These are phyloP conservation scores for Trifolium pratense DNA, from an alignment of 306 rosid species.

Conservation along the genomic window DNA sequence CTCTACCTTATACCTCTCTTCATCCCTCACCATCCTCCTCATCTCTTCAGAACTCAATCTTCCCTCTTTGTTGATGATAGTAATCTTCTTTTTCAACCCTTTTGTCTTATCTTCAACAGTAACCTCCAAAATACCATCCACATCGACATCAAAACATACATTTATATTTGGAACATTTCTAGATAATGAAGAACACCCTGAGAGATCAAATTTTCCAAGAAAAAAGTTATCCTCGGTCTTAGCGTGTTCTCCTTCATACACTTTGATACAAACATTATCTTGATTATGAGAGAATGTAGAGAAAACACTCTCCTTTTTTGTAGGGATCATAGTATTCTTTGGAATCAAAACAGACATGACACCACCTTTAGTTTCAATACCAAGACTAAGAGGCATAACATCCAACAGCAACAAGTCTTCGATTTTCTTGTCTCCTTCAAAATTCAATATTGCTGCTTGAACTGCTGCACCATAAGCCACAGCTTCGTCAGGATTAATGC, in stretches of 20 bases:
- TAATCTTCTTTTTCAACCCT: conserved; percentile 42
- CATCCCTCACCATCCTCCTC: conserved; percentile 47
- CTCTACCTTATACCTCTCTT: conserved; percentile 39
- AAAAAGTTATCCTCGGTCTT: conserved; percentile 42
- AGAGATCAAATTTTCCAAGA: conserved; percentile 45
- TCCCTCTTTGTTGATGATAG: conserved; percentile 45
- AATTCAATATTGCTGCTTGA: conserved; percentile 51
- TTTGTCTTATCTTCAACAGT: conserved; percentile 36
- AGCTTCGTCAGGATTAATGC: conserved; percentile 55
- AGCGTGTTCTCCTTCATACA: conserved; percentile 45
- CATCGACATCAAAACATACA: conserved; percentile 46
- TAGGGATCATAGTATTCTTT: conserved; percentile 47
- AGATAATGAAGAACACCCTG: conserved; percentile 14
- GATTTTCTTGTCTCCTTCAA: conserved; percentile 43
- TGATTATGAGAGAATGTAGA: conserved; percentile 38
- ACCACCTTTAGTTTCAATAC: conserved; percentile 39
- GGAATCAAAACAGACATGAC: conserved; percentile 51
- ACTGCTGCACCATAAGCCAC: conserved; percentile 54
- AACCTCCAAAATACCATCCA: conserved; percentile 46
- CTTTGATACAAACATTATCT: conserved; percentile 29
- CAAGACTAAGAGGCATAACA: conserved; percentile 50
- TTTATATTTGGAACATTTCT: conserved; percentile 37
- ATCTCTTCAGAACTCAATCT: conserved; percentile 47
- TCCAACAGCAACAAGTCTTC: conserved; percentile 44
- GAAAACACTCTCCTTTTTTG: conserved; percentile 40